Evolutionary conservation across 345 rosid genomes (phyloP), one percentile per base, ranked within the genome.

Genomic region (Odontarrhena argentea): DNA sequence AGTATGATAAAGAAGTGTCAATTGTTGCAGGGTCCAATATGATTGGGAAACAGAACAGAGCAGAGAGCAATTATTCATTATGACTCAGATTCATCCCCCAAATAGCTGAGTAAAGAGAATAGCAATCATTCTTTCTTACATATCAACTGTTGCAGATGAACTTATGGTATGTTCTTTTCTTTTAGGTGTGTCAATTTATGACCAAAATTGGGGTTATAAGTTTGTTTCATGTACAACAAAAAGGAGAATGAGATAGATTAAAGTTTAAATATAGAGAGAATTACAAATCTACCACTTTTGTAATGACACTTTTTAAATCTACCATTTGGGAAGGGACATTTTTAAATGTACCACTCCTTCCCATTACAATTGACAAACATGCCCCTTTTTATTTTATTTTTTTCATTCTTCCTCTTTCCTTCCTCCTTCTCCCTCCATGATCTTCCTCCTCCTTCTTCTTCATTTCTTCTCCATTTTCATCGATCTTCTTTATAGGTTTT

Each of bases 81-180:
- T 28, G 53, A 13, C 32, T 71, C 65, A 64, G 70, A 71, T 71
- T 64, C 76, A 64, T 71, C 76, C 76, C 60, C 38, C 4, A 65
- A 65, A 41, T 48, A 54, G 69, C 55, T 32, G 40, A 63, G 30
- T 47, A 9, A 18, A 26, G 44, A 47, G 52, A 55, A 38, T 28
- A 47, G 38, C 58, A 63, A 71, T 71, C 65, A 71, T 64, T 71
- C 18, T 50, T 56, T 61, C 55, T 55, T 55, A 71, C 69, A 63
- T 57, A 55, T 28, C 22, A 57, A 57, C 43, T 63, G 37, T 18
- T 55, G 44, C 58, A 47, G 52, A 30, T 48, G 58, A 40, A 1
- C 7, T 32, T 71, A 26, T 55, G 35, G 57, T 63, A 45, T 66
- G 53, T 24, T 25, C 26, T 5, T 43, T 35, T 53, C 30, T 37